These are phyloP conservation scores for Diaporthe vaccinii DNA, from an alignment of 2,329 filamentous ascomycete species.

Conservation along the genomic window DNA sequence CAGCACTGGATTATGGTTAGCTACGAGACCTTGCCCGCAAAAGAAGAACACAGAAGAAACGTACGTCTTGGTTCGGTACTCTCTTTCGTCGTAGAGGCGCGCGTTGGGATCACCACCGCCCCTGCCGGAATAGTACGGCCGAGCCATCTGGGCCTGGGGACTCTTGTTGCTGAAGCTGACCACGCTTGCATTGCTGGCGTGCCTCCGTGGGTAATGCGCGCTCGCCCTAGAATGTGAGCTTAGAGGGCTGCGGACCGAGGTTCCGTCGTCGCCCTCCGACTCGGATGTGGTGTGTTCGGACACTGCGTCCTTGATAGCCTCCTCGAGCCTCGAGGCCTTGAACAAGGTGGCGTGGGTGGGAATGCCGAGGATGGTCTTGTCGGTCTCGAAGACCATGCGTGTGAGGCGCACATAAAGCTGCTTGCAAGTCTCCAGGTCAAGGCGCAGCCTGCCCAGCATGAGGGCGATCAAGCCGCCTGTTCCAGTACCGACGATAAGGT, in stretches of 20 bases:
- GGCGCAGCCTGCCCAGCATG: conserved; percentile 91
- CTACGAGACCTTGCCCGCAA: conserved; percentile 35
- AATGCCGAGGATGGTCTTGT: conserved; percentile 97
- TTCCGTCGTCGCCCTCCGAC: conserved; percentile 84
- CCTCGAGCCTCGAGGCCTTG: conserved; percentile 95
- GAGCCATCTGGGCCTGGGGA: conserved; percentile 67
- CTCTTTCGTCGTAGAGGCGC: conserved; percentile 86
- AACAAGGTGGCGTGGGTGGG: conserved; percentile 95
- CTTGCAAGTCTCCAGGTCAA: conserved; percentile 97
- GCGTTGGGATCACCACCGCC: conserved; percentile 85
- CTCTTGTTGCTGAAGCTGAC: conserved; percentile 83
- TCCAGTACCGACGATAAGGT: conserved; percentile 94
- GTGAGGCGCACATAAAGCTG: conserved; percentile 97
- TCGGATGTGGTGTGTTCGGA: conserved; percentile 85
- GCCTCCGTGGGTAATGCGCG: conserved; percentile 66
- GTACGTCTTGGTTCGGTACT: conserved; percentile 91
- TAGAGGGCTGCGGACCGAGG: conserved; percentile 56
- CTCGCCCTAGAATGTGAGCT: conserved; percentile 58
- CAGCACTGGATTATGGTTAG: conserved; percentile 69
- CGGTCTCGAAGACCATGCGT: conserved; percentile 93
- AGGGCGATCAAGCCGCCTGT: conserved; percentile 97
- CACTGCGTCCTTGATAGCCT: conserved; percentile 91
- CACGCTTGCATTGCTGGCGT: conserved; percentile 81
- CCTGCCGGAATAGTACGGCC: conserved; percentile 67
- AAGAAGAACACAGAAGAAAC: conserved; percentile 50